A percentile compares a stretch with the other conserved stretches of the same genome.
Evolutionary conservation across 2,329 filamentous ascomycete genomes (phyloP).

Genomic region (Domatiomyces catenatus): DNA sequence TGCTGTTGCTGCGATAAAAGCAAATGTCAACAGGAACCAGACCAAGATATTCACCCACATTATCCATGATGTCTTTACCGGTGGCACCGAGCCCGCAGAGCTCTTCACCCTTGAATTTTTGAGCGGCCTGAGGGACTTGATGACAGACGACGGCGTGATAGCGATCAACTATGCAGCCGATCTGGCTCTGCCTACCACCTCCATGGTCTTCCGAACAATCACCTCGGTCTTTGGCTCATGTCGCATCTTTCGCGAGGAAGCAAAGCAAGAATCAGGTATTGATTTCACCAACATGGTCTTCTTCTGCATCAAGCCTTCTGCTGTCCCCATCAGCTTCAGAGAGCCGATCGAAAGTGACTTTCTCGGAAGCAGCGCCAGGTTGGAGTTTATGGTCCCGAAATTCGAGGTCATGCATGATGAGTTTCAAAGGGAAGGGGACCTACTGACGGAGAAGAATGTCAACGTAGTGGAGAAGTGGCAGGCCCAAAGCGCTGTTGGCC

Average conservation of each 20-base stretch:
- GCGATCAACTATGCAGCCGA: slow-evolving; percentile 97
- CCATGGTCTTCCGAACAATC: slow-evolving; percentile 70
- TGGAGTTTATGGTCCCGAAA: slow-evolving; percentile 55
- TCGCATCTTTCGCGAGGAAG: slow-evolving; percentile 71
- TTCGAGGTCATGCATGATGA: slow-evolving; percentile 47
- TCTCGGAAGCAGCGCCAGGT: slow-evolving; percentile 54
- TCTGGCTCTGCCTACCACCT: slow-evolving; percentile 58
- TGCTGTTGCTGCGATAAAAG: slow-evolving; percentile 52
- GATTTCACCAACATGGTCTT: slow-evolving; percentile 96
- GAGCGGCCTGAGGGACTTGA: slow-evolving; percentile 49
- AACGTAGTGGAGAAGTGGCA: slow-evolving; percentile 56
- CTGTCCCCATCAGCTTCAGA: slow-evolving; percentile 47
- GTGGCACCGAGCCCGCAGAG: slow-evolving; percentile 74
- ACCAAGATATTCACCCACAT: slow-evolving; percentile 63
- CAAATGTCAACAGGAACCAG: slow-evolving; percentile 33
- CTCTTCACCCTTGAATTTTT: slow-evolving; percentile 84
- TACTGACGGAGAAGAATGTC: slow-evolving; percentile 51
- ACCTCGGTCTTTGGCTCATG: slow-evolving; percentile 70
- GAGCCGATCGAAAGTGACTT: slow-evolving; percentile 49
- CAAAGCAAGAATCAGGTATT: slow-evolving; percentile 15
- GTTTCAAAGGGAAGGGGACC: slow-evolving; percentile 31
- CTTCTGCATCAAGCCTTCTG: slow-evolving; percentile 61
- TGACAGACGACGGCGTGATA: slow-evolving; percentile 66
- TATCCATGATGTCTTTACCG: slow-evolving; percentile 92
- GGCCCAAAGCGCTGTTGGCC: slow-evolving; percentile 58